Evolutionary conservation across 495 filamentous ascomycete genomes (phyloP).

Genomic region (Haplographium delicatum): DNA sequence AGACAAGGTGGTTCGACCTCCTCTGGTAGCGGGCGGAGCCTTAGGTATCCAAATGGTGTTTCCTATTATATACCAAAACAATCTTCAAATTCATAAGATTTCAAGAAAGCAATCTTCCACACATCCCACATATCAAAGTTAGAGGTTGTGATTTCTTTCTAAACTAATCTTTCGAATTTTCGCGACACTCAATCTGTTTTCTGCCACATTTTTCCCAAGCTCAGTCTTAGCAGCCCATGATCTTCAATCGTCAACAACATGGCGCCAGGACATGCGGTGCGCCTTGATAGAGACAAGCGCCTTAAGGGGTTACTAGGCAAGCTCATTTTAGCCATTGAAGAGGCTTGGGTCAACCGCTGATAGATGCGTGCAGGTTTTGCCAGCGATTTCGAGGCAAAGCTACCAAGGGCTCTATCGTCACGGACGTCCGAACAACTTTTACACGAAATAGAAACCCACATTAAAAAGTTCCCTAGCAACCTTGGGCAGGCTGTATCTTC

Average conservation of each 20-base stretch:
- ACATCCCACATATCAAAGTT: too few relatives aligned
- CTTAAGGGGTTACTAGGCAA: slow-evolving; percentile 23
- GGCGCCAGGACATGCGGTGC: slow-evolving; percentile 12
- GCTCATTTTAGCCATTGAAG: slow-evolving; percentile 1
- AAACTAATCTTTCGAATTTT: too few relatives aligned
- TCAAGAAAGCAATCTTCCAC: not conserved
- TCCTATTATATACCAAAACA: too few relatives aligned
- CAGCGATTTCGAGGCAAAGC: slow-evolving; percentile 21
- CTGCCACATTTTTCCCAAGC: too few relatives aligned
- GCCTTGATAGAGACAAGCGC: slow-evolving; percentile 24
- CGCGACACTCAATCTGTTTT: too few relatives aligned
- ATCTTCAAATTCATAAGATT: not conserved
- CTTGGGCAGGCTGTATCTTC: slow-evolving; percentile 17
- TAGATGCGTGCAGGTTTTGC: slow-evolving; percentile 18
- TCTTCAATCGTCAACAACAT: slow-evolving; percentile 3
- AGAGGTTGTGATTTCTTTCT: too few relatives aligned
- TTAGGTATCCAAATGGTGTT: not conserved
- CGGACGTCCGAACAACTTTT: slow-evolving; percentile 25
- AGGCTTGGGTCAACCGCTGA: not conserved
- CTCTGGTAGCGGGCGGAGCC: not conserved
- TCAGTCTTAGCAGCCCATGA: too few relatives aligned
- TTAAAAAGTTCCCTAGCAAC: slow-evolving; percentile 27
- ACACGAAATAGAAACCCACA: slow-evolving; percentile 34
- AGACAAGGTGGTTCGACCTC: not conserved
- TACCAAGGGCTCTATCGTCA: slow-evolving; percentile 9